A percentile compares a stretch with the other conserved stretches of the same genome.
phyloP scores from a whole-genome alignment of 169 alveolate genomes.

The Eimeria sp. region DNA sequence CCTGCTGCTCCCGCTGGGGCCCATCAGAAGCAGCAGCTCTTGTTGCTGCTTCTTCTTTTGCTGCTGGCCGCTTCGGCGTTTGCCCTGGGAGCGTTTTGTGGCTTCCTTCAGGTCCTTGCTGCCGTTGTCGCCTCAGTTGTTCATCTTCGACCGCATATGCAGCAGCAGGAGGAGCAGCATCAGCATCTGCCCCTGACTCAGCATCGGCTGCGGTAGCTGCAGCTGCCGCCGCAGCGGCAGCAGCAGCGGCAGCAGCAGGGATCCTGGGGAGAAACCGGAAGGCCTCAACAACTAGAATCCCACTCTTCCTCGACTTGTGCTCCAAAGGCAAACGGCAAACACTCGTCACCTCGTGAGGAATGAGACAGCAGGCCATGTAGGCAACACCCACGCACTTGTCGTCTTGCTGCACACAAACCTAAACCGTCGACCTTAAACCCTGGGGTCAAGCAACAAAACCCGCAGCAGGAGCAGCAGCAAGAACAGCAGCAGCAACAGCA shows the following conservation, averaged over 20 bases:
- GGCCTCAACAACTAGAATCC: background rate
- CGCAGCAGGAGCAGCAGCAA: no score
- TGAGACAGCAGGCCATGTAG: slow-evolving; percentile 45
- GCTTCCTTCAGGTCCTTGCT: background rate
- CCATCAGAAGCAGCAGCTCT: background rate
- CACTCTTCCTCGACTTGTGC: slow-evolving; percentile 38
- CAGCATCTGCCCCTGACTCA: background rate
- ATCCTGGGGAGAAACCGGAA: slow-evolving; percentile 27
- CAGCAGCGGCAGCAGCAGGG: slow-evolving; percentile 56
- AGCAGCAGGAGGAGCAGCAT: background rate
- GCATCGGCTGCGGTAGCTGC: slow-evolving; percentile 3
- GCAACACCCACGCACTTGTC: slow-evolving; percentile 56
- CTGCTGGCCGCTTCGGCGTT: background rate
- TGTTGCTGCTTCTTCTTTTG: background rate
- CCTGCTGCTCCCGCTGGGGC: background rate
- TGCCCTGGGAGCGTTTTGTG: background rate
- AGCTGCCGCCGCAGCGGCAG: slow-evolving; percentile 18
- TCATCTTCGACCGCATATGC: background rate
- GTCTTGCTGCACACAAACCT: slow-evolving; percentile 45
- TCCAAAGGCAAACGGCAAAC: slow-evolving; percentile 33
- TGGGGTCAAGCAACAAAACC: background rate
- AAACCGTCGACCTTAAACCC: background rate
- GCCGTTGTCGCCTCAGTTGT: background rate
- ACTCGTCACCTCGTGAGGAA: slow-evolving; percentile 38
- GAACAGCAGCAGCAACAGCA: background rate